Evolutionary conservation across 371 early-diverging fungal genomes (phyloP).

Genomic region (Rhizopus arrhizus): DNA sequence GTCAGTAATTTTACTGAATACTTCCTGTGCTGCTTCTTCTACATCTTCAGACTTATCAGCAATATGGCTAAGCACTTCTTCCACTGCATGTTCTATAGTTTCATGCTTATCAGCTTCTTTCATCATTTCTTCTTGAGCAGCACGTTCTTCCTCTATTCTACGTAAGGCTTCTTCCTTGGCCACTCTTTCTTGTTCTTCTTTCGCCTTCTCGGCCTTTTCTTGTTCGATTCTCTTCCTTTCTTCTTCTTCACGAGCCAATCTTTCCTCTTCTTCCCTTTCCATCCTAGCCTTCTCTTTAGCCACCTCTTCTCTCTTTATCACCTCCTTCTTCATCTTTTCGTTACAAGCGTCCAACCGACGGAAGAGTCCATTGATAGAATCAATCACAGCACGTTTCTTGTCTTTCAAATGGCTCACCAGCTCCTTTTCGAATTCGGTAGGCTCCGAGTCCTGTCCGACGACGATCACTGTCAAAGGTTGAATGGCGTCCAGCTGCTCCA

Average conservation of each 20-base stretch:
- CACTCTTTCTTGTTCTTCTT: constrained; percentile 10
- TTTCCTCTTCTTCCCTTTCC: constrained; percentile 25
- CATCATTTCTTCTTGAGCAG: background rate
- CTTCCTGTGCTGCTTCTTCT: too few species aligned
- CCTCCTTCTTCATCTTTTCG: constrained; percentile 13
- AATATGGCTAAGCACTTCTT: too few species aligned
- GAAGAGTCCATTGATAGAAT: constrained; percentile 26
- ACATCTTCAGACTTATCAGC: too few species aligned
- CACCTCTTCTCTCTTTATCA: constrained; percentile 15
- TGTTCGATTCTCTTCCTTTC: constrained; percentile 9
- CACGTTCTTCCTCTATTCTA: constrained; percentile 16
- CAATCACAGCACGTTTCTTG: constrained; percentile 35
- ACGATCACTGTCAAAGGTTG: constrained; percentile 35
- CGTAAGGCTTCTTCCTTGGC: constrained; percentile 13
- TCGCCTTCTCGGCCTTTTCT: constrained; percentile 5
- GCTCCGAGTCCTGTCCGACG: constrained; percentile 9
- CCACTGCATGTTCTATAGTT: too few species aligned
- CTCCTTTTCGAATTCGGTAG: constrained; percentile 25
- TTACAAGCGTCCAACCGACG: constrained; percentile 22
- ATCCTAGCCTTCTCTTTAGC: constrained; percentile 18
- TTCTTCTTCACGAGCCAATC: constrained; percentile 11
- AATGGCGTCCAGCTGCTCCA: constrained; percentile 47
- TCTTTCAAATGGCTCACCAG: constrained; percentile 33
- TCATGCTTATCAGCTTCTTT: background rate
- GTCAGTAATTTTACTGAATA: too few species aligned